These are phyloP conservation scores for Podospora pseudopauciseta DNA, from an alignment of 495 filamentous ascomycete genomes.

Conservation along the genomic window DNA sequence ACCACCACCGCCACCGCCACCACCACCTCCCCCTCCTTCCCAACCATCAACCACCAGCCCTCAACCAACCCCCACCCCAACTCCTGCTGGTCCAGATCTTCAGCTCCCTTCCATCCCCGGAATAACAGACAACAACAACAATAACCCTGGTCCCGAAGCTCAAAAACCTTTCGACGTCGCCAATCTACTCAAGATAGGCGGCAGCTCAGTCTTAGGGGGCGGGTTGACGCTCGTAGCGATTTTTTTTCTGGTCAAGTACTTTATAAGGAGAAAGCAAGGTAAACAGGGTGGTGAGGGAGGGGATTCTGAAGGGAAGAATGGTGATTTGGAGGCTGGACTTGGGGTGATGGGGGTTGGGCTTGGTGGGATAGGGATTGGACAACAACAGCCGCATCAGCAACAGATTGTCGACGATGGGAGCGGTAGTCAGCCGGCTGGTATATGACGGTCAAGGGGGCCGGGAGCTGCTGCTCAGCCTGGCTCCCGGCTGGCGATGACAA, in stretches of 20 bases:
- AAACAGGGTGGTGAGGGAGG: background rate
- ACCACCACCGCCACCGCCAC: background rate
- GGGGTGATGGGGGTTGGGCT: background rate
- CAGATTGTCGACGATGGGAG: background rate
- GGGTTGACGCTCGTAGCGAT: background rate
- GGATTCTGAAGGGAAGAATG: background rate
- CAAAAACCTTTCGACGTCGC: background rate
- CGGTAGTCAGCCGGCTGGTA: background rate
- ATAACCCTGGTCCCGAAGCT: background rate
- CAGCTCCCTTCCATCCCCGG: background rate
- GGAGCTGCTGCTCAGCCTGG: background rate
- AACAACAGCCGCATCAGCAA: background rate
- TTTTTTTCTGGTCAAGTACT: background rate
- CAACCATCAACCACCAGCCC: background rate
- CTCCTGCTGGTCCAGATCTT: background rate
- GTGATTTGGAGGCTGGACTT: background rate
- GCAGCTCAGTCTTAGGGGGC: background rate
- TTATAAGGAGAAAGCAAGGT: background rate
- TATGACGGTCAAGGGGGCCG: background rate
- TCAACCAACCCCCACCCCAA: background rate
- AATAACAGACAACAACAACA: background rate
- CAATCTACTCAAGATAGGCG: background rate
- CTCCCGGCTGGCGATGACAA: background rate
- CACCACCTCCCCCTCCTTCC: background rate
- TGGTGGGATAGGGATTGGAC: no score